Base-by-base conservation (phyloP, 441 rosid genomes). In the Daphne laureola region DNA sequence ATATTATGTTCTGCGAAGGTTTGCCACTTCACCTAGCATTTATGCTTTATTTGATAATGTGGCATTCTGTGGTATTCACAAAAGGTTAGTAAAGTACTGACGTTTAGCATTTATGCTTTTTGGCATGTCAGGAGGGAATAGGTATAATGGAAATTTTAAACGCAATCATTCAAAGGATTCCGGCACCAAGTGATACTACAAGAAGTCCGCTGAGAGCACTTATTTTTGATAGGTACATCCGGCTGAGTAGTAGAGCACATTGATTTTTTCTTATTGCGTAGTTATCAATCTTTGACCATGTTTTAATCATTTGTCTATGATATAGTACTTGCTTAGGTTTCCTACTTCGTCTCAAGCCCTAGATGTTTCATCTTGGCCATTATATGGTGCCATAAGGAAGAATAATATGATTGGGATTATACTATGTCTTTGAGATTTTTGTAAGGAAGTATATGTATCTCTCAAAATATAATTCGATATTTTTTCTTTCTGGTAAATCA, bases 1-100 rank as follows among this genome's bases (percentile, higher is more conserved):
- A 87, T 93, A 69, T 67, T 74, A 66, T 93, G 98, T 82, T 93
- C 97, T 13, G 98, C 98, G 58, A 93, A 93, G 98, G 98, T 92
- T 67, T 59, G 87, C 2, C 25, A 21, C 25, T 21, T 21, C 25
- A 21, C 55, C 54, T 43, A 17, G 12, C 51, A 43, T 46, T 58
- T 16, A 54, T 52, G 17, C 4, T 12, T 11, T 27, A 43, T 56
- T 40, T 14, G 0, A n/a, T 55, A 53, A 18, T 27, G 43, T 40
- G 48, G 14, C 6, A 8, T 48, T 46, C 47, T 14, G 48, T 18
- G 14, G 40, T 21, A 7, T 48, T n/a, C 13, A 14, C 49, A 58
- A 21, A 18, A 48, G 55, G 27, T 45, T 44, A 13, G 16, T 52
- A 17, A 27, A 13, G 62, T 61, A 27, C 42, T 58, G 14, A 17